phyloP scores from a whole-genome alignment of 2,329 filamentous ascomycete genomes.

The Exophiala alcalophila region DNA sequence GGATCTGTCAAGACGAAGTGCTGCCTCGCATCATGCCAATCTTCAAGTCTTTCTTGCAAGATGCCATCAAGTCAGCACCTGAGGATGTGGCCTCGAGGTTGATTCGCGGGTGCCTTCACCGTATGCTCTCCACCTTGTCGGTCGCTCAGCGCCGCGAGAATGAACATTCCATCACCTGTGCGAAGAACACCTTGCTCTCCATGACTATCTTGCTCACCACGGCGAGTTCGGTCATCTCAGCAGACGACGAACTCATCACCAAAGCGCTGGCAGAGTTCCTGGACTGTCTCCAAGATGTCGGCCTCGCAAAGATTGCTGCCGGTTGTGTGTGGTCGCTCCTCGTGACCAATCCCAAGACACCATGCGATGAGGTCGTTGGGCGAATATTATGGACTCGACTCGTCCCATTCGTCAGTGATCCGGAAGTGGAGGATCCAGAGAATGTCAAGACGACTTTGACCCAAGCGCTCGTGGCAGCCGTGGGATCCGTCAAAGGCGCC shows the following conservation, averaged over 20 bases:
- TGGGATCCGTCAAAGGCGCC: conserved; percentile 38
- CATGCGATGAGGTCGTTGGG: conserved; percentile 69
- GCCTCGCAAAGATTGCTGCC: conserved; percentile 75
- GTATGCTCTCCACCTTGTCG: conserved; percentile 70
- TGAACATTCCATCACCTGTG: conserved; percentile 76
- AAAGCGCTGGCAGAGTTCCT: conserved; percentile 76
- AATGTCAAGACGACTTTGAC: conserved; percentile 67
- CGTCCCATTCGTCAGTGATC: conserved; percentile 66
- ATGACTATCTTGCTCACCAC: conserved; percentile 85
- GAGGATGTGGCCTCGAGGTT: conserved; percentile 59
- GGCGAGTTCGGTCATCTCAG: conserved; percentile 68
- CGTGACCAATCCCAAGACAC: conserved; percentile 57
- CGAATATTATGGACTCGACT: conserved; percentile 72
- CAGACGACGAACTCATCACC: conserved; percentile 70
- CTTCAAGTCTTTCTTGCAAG: conserved; percentile 83
- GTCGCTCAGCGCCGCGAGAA: conserved; percentile 52
- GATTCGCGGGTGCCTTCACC: conserved; percentile 74
- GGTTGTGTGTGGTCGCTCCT: conserved; percentile 85
- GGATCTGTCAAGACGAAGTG: conserved; percentile 80
- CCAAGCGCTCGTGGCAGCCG: conserved; percentile 73
- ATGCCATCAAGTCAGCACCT: conserved; percentile 43
- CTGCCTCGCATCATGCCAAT: conserved; percentile 87
- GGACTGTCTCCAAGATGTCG: conserved; percentile 68
- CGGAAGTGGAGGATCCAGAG: conserved; percentile 74
- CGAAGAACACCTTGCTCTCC: conserved; percentile 88